A percentile compares a stretch with the other conserved stretches of the same genome.
Conservation (phyloP, 2,329 filamentous ascomycete genomes). For the Talaromyces sp. region DNA sequence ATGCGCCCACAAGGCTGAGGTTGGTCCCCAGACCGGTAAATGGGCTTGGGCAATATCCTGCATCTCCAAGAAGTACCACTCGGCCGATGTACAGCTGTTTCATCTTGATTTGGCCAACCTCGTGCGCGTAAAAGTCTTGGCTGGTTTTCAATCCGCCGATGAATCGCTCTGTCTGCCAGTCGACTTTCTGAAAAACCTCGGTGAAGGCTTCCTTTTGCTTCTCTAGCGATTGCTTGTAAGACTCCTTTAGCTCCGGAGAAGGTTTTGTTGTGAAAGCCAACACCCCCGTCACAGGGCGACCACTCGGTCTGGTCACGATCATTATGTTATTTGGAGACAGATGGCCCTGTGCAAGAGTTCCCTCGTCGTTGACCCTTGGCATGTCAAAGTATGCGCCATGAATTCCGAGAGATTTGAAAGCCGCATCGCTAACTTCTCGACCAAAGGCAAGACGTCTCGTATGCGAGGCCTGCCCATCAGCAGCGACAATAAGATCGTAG, state of each 20-base stretch:
- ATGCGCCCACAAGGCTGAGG: conserved; percentile 39
- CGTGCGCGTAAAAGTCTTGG: conserved; percentile 43
- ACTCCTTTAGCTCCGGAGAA: not conserved
- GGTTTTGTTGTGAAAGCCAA: not conserved
- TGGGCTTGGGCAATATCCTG: conserved; percentile 31
- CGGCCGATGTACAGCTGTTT: conserved; percentile 26
- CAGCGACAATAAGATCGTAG: conserved; percentile 52
- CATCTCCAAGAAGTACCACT: conserved; percentile 38
- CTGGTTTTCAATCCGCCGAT: conserved; percentile 34
- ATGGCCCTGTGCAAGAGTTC: conserved; percentile 10
- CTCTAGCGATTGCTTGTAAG: conserved; percentile 7
- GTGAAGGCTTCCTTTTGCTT: conserved; percentile 24
- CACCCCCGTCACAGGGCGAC: not conserved
- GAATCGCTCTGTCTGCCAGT: conserved; percentile 33
- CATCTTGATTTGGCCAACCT: conserved; percentile 29
- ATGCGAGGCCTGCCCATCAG: conserved; percentile 51
- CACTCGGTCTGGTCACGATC: conserved; percentile 10
- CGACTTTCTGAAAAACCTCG: conserved; percentile 28
- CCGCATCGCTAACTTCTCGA: conserved; percentile 8
- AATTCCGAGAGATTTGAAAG: conserved; percentile 16
- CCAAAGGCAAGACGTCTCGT: conserved; percentile 14
- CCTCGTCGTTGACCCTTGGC: conserved; percentile 17
- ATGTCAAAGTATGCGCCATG: conserved; percentile 26
- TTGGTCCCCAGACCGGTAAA: conserved; percentile 34
- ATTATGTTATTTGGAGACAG: conserved; percentile 17